Conservation (phyloP, 306 rosid genomes). For the Cucumis melo region DNA sequence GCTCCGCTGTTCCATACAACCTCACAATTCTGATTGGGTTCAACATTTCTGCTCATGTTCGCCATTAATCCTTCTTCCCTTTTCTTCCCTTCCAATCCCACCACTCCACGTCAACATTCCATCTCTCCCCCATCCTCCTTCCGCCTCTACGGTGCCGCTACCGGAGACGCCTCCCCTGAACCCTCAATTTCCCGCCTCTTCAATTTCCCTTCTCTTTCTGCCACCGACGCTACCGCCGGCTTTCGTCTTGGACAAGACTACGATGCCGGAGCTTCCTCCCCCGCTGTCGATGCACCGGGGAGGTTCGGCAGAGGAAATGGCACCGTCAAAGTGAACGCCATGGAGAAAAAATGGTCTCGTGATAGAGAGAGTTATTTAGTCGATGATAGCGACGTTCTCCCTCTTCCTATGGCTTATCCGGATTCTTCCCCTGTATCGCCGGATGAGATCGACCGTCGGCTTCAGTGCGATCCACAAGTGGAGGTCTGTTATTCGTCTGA, state of each 20-base stretch:
- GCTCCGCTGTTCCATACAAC: background rate
- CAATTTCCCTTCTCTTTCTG: slow-evolving; percentile 29
- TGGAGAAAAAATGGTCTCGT: slow-evolving; percentile 67
- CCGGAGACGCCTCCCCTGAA: slow-evolving; percentile 29
- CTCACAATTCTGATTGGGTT: background rate
- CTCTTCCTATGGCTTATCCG: slow-evolving; percentile 82
- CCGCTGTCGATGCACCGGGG: slow-evolving; percentile 15
- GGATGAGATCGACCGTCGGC: slow-evolving; percentile 60
- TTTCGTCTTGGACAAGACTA: slow-evolving; percentile 24
- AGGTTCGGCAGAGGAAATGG: slow-evolving; percentile 21
- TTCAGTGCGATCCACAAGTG: slow-evolving; percentile 50
- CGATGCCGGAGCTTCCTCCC: slow-evolving; percentile 23
- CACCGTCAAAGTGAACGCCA: slow-evolving; percentile 44
- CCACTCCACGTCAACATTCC: background rate
- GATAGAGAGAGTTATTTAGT: slow-evolving; percentile 58
- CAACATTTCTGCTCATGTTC: slow-evolving; percentile 37
- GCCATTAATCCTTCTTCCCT: slow-evolving; percentile 26
- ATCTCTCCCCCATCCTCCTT: background rate
- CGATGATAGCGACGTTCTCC: slow-evolving; percentile 55
- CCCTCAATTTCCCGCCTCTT: slow-evolving; percentile 34
- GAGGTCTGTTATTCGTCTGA: slow-evolving; percentile 27
- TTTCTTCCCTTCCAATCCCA: slow-evolving; percentile 4
- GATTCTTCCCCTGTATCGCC: slow-evolving; percentile 62
- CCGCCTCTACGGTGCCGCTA: slow-evolving; percentile 36
- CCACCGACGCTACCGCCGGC: slow-evolving; percentile 28